Evolutionary conservation across 2,329 filamentous ascomycete species (phyloP).

Genomic region (Diaporthe longicolla): DNA sequence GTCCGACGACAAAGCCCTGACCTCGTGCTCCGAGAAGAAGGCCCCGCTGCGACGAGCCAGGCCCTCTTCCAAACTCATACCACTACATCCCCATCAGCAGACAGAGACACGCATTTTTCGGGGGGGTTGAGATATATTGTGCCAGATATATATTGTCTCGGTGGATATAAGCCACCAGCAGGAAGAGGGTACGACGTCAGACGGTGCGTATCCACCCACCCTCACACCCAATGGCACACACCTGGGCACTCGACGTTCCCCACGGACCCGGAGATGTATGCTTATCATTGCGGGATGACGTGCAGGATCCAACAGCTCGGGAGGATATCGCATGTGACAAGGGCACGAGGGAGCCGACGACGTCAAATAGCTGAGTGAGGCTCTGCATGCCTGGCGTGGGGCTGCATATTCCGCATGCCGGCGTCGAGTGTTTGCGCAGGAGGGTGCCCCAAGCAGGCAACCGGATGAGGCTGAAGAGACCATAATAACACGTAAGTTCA

Average conservation of each 20-base stretch:
- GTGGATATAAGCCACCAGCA: slow-evolving; percentile 16
- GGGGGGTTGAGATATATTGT: neutral
- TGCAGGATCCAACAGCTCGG: slow-evolving; percentile 28
- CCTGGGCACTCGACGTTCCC: neutral
- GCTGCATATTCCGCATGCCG: slow-evolving; percentile 30
- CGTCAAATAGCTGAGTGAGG: slow-evolving; percentile 22
- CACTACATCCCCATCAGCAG: neutral
- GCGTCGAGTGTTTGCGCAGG: slow-evolving; percentile 15
- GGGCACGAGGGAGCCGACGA: slow-evolving; percentile 13
- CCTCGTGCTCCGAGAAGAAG: slow-evolving; percentile 25
- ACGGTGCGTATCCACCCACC: slow-evolving; percentile 29
- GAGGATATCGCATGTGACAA: slow-evolving; percentile 17
- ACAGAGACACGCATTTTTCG: neutral
- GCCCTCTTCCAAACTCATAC: neutral
- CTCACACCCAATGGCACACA: slow-evolving; percentile 1
- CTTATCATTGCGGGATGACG: slow-evolving; percentile 34
- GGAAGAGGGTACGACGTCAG: slow-evolving; percentile 8
- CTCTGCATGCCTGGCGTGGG: slow-evolving; percentile 28
- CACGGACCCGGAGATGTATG: slow-evolving; percentile 17
- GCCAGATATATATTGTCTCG: slow-evolving; percentile 2
- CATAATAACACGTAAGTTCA: slow-evolving; percentile 31
- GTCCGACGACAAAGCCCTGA: slow-evolving; percentile 28
- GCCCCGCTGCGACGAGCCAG: slow-evolving; percentile 24
- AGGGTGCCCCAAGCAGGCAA: slow-evolving; percentile 30
- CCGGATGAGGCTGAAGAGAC: slow-evolving; percentile 28